Conservation (phyloP, 2,329 filamentous ascomycete genomes). For the Chaetomium globosum region DNA sequence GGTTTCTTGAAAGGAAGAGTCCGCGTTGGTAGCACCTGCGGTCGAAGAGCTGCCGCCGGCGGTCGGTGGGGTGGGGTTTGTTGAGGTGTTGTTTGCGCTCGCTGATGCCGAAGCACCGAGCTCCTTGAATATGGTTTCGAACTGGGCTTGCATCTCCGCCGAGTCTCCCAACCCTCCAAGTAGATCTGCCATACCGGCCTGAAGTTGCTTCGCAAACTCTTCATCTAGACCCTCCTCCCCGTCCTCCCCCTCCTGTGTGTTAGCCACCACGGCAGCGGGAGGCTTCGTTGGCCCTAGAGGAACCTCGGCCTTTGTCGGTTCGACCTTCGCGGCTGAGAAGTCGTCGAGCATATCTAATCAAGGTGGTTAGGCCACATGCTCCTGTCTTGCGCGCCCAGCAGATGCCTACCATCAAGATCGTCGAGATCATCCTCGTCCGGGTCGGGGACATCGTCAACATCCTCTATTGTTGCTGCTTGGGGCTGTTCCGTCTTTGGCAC, state of each 20-base stretch:
- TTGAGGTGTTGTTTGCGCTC: slow-evolving; percentile 37
- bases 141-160: slow-evolving; percentile 75
- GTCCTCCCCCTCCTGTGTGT: slow-evolving; percentile 40
- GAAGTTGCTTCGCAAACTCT: slow-evolving; percentile 82
- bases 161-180: slow-evolving; percentile 70
- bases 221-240: slow-evolving; percentile 56
- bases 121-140: slow-evolving; percentile 76
- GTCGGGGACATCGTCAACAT: slow-evolving; percentile 63
- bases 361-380: slow-evolving; percentile 24
- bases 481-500: slow-evolving; percentile 25
- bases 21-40: slow-evolving; percentile 41
- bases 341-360: slow-evolving; percentile 85
- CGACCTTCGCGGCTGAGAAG: slow-evolving; percentile 69
- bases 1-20: slow-evolving; percentile 83
- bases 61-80: slow-evolving; percentile 33
- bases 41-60: slow-evolving; percentile 32
- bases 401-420: slow-evolving; percentile 76
- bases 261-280: slow-evolving; percentile 31
- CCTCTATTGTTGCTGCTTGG: slow-evolving; percentile 36
- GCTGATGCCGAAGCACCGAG: slow-evolving; percentile 58
- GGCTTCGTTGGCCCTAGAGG: slow-evolving; percentile 37
- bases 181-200: slow-evolving; percentile 84
- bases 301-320: slow-evolving; percentile 47
- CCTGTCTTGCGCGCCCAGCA: not conserved
- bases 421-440: slow-evolving; percentile 92